Evolutionary conservation across 2,329 filamentous ascomycete genomes (phyloP), one percentile per base, ranked within the genome.

Genomic region (Fusarium pseudograminearum): DNA sequence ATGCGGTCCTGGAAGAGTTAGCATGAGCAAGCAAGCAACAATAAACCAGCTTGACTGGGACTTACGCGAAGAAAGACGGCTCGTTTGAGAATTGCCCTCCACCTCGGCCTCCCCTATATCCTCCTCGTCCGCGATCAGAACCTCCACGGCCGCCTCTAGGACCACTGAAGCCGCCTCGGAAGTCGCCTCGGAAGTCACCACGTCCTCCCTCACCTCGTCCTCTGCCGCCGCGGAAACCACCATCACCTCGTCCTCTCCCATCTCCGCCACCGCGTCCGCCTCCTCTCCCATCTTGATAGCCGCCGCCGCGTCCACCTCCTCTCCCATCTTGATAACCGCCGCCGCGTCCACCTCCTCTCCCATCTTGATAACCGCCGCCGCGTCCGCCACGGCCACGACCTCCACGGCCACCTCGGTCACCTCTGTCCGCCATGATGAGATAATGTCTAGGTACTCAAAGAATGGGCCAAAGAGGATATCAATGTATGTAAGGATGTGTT

Each of bases 401-500:
- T 38, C 62, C 69, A 31, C 67, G 58, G 22, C 70, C 65, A 3
- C 75, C 74, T 54, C 76, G 70, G n/a, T 71, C 72, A 33, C 71
- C 72, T 48, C 74, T 67, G 50, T 77, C 76, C 24, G 76, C 67
- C 76, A 78, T 78, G 41, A 26, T 45, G 33, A 36, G 40, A 34
- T 34, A 33, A 41, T 40, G 16, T 30, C 36, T 11, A n/a, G 26
- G 24, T 16, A 38, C 5, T 30, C n/a, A 51, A 30, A 4, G 6
- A 18, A n/a, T 31, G n/a, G 18, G 24, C 38, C 26, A 18, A 42
- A 50, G 38, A 33, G 4, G 16, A 15, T 22, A n/a, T 34, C 8
- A 46, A 51, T 26, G 38, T 28, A 28, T 45, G 28, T 31, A n/a
- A 62, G 40, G 10, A 38, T 48, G n/a, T 48, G 38, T 46, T 31